Evolutionary conservation across 129 eudicot species (phyloP).

Genomic region (Lactuca sativa): DNA sequence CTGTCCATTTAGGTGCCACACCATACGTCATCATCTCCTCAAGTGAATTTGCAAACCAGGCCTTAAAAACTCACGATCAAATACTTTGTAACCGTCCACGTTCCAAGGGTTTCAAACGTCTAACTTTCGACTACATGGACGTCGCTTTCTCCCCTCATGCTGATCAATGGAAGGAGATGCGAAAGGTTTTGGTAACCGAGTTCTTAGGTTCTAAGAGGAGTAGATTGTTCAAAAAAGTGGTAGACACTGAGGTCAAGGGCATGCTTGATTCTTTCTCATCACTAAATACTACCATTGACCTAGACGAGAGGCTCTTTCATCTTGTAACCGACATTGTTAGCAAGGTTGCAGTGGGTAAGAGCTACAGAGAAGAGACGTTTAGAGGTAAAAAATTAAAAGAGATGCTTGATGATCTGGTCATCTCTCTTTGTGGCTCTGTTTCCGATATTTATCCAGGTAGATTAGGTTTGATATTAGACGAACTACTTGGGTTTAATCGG

Average conservation of each 20-base stretch:
- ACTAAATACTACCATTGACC: neutral
- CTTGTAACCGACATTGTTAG: neutral
- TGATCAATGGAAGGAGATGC: slow-evolving; percentile 28
- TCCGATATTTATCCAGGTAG: neutral
- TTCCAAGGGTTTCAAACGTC: slow-evolving; percentile 16
- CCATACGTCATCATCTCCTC: slow-evolving; percentile 28
- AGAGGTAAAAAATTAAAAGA: neutral
- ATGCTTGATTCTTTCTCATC: neutral
- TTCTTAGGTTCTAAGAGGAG: slow-evolving; percentile 23
- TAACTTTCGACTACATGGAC: slow-evolving; percentile 24
- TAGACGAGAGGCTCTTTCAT: neutral
- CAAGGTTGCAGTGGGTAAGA: neutral
- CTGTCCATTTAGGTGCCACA: neutral
- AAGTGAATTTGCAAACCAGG: neutral
- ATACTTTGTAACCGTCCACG: slow-evolving; percentile 26
- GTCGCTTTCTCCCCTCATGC: slow-evolving; percentile 27
- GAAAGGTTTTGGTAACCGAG: slow-evolving; percentile 23
- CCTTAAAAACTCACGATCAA: slow-evolving; percentile 30
- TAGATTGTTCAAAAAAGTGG: neutral
- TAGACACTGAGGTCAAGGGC: neutral
- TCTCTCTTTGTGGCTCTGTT: neutral
- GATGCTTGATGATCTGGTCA: neutral
- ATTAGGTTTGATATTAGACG: neutral
- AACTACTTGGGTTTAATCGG: neutral
- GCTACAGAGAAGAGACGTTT: neutral